Conservation (phyloP, 768 basidiomycete genomes). For the Daedaleopsis nitida region DNA sequence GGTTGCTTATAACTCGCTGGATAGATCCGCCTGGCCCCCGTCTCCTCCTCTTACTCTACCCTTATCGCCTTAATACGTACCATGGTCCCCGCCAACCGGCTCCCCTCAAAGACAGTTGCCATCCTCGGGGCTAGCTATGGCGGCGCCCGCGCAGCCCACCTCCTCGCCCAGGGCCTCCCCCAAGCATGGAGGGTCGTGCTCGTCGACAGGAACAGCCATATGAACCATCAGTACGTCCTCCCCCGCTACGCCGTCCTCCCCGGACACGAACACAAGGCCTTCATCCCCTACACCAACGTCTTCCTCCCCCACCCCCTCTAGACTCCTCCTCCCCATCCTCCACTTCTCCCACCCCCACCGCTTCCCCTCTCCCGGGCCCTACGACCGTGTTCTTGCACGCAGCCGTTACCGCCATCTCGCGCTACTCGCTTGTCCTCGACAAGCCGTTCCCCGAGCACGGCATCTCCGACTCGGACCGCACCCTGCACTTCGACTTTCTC, state of each 20-base stretch:
- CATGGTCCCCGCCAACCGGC: background rate
- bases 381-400: conserved; percentile 45
- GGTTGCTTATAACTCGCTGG: conserved; percentile 16
- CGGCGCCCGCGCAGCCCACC: conserved; percentile 50
- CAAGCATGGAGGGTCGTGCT: conserved; percentile 56
- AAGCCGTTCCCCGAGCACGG: conserved; percentile 50
- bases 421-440: conserved; percentile 47
- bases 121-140: conserved; percentile 61
- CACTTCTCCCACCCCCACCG: background rate
- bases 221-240: conserved; percentile 49
- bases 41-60: conserved; percentile 17
- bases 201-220: conserved; percentile 62
- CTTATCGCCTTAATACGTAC: conserved; percentile 19
- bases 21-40: conserved; percentile 14
- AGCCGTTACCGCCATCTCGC: conserved; percentile 41
- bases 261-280: conserved; percentile 67
- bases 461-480: conserved; percentile 29
- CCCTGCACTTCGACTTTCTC: conserved; percentile 54
- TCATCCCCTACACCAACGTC: conserved; percentile 58
- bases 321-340: conserved; percentile 2
- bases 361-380: background rate
- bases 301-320: no score
- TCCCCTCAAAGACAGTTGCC: conserved; percentile 42
- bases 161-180: conserved; percentile 51
- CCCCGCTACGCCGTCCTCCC: conserved; percentile 59